These are phyloP conservation scores for Laburnicola sp. DNA, from an alignment of 2,329 filamentous ascomycete genomes.

Conservation along the genomic window DNA sequence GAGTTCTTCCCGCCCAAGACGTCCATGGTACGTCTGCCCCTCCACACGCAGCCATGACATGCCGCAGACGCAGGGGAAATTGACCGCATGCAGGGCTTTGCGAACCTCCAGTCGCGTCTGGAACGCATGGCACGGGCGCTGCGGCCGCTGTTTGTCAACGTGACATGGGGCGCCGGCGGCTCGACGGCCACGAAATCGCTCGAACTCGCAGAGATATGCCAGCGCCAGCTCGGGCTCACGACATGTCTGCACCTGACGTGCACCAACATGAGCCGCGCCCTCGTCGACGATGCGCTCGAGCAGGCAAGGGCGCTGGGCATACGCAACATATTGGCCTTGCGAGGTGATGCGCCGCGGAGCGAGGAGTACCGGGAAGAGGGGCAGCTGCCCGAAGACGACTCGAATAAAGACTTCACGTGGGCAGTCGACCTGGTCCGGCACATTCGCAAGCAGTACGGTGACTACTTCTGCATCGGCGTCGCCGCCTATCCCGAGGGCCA, in stretches of 20 bases:
- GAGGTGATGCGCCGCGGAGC: slow-evolving; percentile 86
- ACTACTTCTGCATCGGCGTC: slow-evolving; percentile 96
- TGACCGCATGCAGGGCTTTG: slow-evolving; percentile 65
- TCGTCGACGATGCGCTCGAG: slow-evolving; percentile 87
- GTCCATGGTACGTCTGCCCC: slow-evolving; percentile 64
- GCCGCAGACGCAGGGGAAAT: slow-evolving; percentile 6
- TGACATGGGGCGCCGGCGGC: slow-evolving; percentile 96
- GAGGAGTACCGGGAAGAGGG: slow-evolving; percentile 79
- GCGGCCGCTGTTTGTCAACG: slow-evolving; percentile 90
- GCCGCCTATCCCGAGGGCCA: slow-evolving; percentile 96
- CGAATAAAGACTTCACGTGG: slow-evolving; percentile 80
- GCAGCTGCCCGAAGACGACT: slow-evolving; percentile 62
- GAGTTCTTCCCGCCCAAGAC: slow-evolving; percentile 99
- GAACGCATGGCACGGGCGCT: slow-evolving; percentile 93
- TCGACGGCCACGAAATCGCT: slow-evolving; percentile 89
- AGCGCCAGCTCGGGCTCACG: slow-evolving; percentile 86
- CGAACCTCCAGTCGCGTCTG: slow-evolving; percentile 88
- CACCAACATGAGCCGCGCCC: slow-evolving; percentile 88
- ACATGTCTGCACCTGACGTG: slow-evolving; percentile 96
- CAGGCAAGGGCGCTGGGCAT: slow-evolving; percentile 90
- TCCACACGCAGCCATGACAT: slow-evolving; percentile 9
- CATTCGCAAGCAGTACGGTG: slow-evolving; percentile 80
- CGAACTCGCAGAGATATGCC: slow-evolving; percentile 92
- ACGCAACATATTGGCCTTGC: slow-evolving; percentile 87
- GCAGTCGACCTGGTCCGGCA: slow-evolving; percentile 88